Evolutionary conservation across 805 yeast genomes (phyloP).

Genomic region (Candida oleophila): DNA sequence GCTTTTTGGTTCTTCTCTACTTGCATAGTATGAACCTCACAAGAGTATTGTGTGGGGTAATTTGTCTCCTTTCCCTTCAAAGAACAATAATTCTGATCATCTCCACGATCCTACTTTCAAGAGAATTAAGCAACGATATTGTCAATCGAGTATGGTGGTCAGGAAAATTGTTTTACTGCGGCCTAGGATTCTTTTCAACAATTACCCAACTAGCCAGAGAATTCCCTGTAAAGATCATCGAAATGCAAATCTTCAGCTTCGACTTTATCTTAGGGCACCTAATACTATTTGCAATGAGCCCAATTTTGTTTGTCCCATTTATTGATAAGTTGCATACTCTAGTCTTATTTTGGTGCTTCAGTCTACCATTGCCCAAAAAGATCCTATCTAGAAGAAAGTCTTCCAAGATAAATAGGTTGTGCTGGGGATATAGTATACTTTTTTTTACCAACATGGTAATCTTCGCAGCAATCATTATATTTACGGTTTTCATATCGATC

Average conservation of each 20-base stretch:
- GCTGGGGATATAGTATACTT: conserved; percentile 45
- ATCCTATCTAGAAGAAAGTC: conserved; percentile 32
- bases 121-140: conserved; percentile 41
- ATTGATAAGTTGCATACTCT: conserved; percentile 49
- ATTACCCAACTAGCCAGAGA: conserved; percentile 49
- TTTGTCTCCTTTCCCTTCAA: conserved; percentile 38
- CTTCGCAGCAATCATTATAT: conserved; percentile 40
- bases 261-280: conserved; percentile 48
- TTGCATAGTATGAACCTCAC: conserved; percentile 44
- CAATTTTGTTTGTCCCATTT: conserved; percentile 44
- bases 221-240: conserved; percentile 43
- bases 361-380: neutral
- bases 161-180: conserved; percentile 45
- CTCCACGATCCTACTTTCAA: conserved; percentile 31
- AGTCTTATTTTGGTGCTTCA: conserved; percentile 45
- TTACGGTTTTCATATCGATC: conserved; percentile 44
- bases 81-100: conserved; percentile 31
- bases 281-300: conserved; percentile 38
- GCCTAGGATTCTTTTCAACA: conserved; percentile 31
- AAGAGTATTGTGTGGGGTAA: conserved; percentile 38
- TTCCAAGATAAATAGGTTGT: conserved; percentile 22
- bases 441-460: conserved; percentile 41
- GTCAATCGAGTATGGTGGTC: conserved; percentile 55
- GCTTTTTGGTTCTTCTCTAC: conserved; percentile 35
- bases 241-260: conserved; percentile 45